Percentiles rank a stretch among this genome's conserved stretches.
These are phyloP conservation scores for Amanita jacksonii DNA, from an alignment of 768 basidiomycete species.

Conservation along the genomic window DNA sequence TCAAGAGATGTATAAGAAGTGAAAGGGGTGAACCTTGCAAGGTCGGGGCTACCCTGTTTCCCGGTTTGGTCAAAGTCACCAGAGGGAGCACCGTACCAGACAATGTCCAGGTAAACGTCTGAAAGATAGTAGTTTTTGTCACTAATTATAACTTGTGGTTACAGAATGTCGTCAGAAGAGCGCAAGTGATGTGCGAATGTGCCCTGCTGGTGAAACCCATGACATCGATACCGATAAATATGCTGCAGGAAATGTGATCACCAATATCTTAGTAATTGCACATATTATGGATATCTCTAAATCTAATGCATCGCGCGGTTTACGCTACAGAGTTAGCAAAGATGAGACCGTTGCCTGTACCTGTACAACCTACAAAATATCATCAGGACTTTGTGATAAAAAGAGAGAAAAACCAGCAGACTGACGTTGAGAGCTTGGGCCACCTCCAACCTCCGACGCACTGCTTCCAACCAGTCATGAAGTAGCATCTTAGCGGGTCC, in stretches of 20 bases:
- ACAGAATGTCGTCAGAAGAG: constrained; percentile 66
- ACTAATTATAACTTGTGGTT: constrained; percentile 4
- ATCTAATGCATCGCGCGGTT: constrained; percentile 16
- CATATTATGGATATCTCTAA: constrained; percentile 12
- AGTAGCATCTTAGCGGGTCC: constrained; percentile 71
- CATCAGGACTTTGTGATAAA: constrained; percentile 9
- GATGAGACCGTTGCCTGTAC: constrained; percentile 79
- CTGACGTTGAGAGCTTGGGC: constrained; percentile 83
- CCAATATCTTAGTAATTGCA: constrained; percentile 3
- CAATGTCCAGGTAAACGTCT: constrained; percentile 35
- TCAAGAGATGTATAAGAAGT: constrained; percentile 71
- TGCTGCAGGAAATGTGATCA: constrained; percentile 6
- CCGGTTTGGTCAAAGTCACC: constrained; percentile 77
- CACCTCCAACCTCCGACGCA: constrained; percentile 80
- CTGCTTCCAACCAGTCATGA: constrained; percentile 87
- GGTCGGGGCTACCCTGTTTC: constrained; percentile 82
- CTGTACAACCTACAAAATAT: constrained; percentile 54
- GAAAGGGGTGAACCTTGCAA: constrained; percentile 65
- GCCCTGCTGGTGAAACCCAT: constrained; percentile 37
- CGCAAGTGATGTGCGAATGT: constrained; percentile 84
- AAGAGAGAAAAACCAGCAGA: constrained; percentile 1
- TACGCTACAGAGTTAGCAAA: constrained; percentile 56
- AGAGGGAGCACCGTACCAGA: constrained; percentile 31
- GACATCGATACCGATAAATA: background rate
- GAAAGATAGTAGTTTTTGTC: constrained; percentile 8